Conservation (phyloP, 2,329 filamentous ascomycete species). For the Penicillium vulpinum region DNA sequence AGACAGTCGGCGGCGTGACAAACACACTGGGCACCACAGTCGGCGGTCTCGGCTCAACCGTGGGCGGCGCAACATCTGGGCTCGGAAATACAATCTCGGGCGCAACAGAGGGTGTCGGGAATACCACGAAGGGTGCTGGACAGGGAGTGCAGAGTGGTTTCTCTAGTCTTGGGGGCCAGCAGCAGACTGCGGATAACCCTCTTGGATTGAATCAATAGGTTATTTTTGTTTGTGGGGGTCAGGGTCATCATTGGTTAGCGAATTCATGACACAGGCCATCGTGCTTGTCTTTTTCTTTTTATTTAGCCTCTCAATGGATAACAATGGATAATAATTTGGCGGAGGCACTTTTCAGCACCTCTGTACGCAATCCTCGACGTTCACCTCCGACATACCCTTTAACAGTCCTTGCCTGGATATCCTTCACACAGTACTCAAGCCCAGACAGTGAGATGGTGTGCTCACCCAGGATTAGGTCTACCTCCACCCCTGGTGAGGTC, state of each 20-base stretch:
- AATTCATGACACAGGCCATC: background rate
- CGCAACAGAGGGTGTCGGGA: slow-evolving; percentile 31
- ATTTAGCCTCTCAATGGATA: no score
- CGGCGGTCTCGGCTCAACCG: slow-evolving; percentile 34
- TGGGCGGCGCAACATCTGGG: slow-evolving; percentile 36
- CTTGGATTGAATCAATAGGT: slow-evolving; percentile 16
- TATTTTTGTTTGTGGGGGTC: background rate
- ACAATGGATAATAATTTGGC: no score
- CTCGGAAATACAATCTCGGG: slow-evolving; percentile 30
- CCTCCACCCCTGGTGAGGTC: no score
- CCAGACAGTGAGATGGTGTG: no score
- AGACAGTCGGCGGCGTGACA: slow-evolving; percentile 35
- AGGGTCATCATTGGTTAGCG: background rate
- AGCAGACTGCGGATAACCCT: slow-evolving; percentile 25
- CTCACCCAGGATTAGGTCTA: no score
- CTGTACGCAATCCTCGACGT: no score
- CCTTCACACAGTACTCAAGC: no score
- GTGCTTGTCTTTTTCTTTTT: background rate
- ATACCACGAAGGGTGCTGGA: slow-evolving; percentile 30
- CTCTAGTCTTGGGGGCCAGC: slow-evolving; percentile 20
- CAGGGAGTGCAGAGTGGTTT: slow-evolving; percentile 11
- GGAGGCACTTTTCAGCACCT: no score
- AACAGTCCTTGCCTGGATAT: no score
- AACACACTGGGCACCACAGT: slow-evolving; percentile 32
- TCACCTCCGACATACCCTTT: no score